Conservation (phyloP, 441 rosid species). For the Croton setiger region DNA sequence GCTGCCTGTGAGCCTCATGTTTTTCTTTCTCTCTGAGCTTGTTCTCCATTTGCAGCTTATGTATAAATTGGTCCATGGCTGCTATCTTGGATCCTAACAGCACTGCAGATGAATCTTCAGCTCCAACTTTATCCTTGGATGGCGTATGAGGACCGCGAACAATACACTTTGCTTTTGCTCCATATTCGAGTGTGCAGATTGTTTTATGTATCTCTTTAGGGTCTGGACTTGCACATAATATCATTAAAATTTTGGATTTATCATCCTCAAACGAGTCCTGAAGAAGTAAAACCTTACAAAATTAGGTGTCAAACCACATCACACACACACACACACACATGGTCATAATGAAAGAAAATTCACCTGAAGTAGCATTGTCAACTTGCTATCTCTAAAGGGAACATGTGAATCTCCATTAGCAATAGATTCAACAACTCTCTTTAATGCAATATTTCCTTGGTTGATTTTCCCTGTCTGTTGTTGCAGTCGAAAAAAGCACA, state of each 20-base stretch:
- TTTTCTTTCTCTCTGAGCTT: constrained; percentile 74
- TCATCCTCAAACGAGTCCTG: constrained; percentile 99
- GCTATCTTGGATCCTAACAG: constrained; percentile 71
- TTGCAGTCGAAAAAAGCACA: constrained; percentile 20
- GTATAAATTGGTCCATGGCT: constrained; percentile 88
- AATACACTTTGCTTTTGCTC: constrained; percentile 97
- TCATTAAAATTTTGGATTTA: constrained; percentile 88
- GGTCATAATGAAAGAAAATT: constrained; percentile 18
- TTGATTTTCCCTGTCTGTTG: constrained; percentile 91
- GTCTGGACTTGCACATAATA: constrained; percentile 95
- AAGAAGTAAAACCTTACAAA: neutral
- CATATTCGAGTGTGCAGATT: constrained; percentile 93
- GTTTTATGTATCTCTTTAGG: constrained; percentile 92
- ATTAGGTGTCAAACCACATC: neutral
- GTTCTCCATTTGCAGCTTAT: constrained; percentile 83
- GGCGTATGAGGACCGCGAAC: constrained; percentile 85
- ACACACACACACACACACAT: neutral
- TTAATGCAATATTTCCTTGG: constrained; percentile 90
- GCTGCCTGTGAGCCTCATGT: constrained; percentile 66
- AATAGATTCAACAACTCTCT: constrained; percentile 95
- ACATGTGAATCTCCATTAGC: constrained; percentile 99
- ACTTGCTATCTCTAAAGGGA: constrained; percentile 97
- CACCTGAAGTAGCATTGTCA: constrained; percentile 95
- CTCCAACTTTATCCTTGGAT: constrained; percentile 52
- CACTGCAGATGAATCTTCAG: constrained; percentile 58